A percentile compares a stretch with the other conserved stretches of the same genome.
Evolutionary conservation across 768 basidiomycete genomes (phyloP).

Genomic region (Roridomyces roridus): DNA sequence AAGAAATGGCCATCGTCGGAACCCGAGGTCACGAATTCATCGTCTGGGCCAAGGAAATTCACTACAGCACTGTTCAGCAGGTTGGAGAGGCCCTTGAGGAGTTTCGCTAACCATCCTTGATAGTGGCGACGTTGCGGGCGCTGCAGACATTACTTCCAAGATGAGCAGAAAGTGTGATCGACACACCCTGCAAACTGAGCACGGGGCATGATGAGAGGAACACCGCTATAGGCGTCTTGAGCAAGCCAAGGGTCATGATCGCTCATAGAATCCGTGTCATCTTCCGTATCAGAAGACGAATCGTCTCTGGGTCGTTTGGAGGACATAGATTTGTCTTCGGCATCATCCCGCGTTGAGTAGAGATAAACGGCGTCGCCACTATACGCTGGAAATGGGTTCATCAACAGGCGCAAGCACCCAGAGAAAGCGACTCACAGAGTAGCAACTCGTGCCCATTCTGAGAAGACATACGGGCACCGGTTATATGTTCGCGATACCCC

Average conservation of each 20-base stretch:
- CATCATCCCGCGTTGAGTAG: slow-evolving; percentile 74
- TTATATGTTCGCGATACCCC: slow-evolving; percentile 64
- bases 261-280: slow-evolving; percentile 39
- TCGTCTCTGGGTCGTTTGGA: slow-evolving; percentile 22
- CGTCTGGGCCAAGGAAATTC: slow-evolving; percentile 80
- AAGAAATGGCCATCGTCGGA: slow-evolving; percentile 91
- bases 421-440: slow-evolving; percentile 53
- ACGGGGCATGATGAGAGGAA: background rate
- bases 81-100: background rate
- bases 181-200: slow-evolving; percentile 22
- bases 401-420: slow-evolving; percentile 2
- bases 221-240: background rate
- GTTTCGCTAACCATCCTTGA: slow-evolving; percentile 77
- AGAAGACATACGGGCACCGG: slow-evolving; percentile 74
- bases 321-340: slow-evolving; percentile 33
- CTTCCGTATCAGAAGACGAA: slow-evolving; percentile 34
- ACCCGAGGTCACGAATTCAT: slow-evolving; percentile 82
- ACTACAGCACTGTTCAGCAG: slow-evolving; percentile 48
- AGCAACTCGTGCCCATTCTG: slow-evolving; percentile 79
- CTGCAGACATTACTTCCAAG: no score
- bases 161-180: background rate
- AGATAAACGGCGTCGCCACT: slow-evolving; percentile 75
- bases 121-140: slow-evolving; percentile 79
- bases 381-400: slow-evolving; percentile 57
- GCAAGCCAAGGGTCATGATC: background rate